These are phyloP conservation scores for Beauveria sp. DNA, from an alignment of 2,329 filamentous ascomycete genomes.

Conservation along the genomic window DNA sequence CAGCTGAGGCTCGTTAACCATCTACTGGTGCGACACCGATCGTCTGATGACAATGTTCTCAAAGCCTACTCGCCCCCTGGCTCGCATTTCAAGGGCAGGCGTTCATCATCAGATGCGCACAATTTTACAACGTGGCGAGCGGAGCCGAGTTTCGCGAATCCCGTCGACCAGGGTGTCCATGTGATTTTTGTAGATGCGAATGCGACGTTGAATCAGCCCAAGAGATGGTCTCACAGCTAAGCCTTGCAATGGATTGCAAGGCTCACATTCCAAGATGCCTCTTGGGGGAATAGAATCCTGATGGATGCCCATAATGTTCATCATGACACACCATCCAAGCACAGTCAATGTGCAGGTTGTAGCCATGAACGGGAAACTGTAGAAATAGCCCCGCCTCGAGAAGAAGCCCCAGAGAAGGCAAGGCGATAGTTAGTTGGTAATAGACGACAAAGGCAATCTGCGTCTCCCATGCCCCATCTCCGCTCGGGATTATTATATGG, in stretches of 20 bases:
- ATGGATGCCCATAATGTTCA: too few relatives aligned
- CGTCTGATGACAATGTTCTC: neutral
- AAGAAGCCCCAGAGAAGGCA: neutral
- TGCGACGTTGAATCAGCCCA: neutral
- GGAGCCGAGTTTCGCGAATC: constrained; percentile 9
- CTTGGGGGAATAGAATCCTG: neutral
- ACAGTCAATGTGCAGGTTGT: neutral
- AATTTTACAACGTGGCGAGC: constrained; percentile 1
- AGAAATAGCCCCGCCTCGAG: neutral
- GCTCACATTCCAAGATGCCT: neutral
- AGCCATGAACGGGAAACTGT: neutral
- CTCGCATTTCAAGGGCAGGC: neutral
- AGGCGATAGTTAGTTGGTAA: neutral
- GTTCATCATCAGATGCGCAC: neutral
- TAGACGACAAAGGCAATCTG: neutral
- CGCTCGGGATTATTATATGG: constrained; percentile 1
- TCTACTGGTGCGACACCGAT: neutral
- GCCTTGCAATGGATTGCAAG: neutral
- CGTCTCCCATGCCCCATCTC: neutral
- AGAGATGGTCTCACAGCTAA: neutral
- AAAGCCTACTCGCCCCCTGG: neutral
- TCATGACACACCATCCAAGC: neutral
- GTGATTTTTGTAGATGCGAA: constrained; percentile 1
- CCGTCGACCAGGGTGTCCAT: neutral
- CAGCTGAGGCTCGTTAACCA: neutral